Evolutionary conservation across 768 basidiomycete genomes (phyloP).

Genomic region (Lentinula guzmanii): DNA sequence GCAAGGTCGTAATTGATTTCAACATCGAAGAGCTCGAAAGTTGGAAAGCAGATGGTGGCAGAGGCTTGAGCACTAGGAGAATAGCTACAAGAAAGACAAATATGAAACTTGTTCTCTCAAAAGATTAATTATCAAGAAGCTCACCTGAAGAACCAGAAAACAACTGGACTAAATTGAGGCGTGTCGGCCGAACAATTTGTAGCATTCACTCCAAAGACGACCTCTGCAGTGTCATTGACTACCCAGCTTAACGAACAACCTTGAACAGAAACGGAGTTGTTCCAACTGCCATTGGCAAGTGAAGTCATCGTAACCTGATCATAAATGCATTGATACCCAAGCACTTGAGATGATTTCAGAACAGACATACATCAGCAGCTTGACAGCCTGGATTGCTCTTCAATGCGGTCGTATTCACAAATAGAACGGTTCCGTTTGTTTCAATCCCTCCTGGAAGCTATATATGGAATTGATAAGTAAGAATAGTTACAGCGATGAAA

Average conservation of each 20-base stretch:
- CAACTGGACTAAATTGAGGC: slow-evolving; percentile 38
- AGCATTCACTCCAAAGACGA: slow-evolving; percentile 38
- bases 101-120: background rate
- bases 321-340: background rate
- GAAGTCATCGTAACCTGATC: slow-evolving; percentile 31
- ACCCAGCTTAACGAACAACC: slow-evolving; percentile 34
- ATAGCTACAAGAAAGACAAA: slow-evolving; percentile 12
- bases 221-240: slow-evolving; percentile 31
- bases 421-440: slow-evolving; percentile 38
- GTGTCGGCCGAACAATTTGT: slow-evolving; percentile 19
- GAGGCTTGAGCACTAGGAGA: slow-evolving; percentile 31
- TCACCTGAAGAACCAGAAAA: slow-evolving; percentile 49
- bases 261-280: slow-evolving; percentile 31
- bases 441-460: slow-evolving; percentile 31
- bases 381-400: slow-evolving; percentile 40
- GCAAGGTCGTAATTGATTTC: slow-evolving; percentile 37
- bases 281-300: slow-evolving; percentile 30
- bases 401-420: slow-evolving; percentile 42
- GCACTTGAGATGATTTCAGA: background rate
- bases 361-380: slow-evolving; percentile 25
- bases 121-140: background rate
- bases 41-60: slow-evolving; percentile 42
- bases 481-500: background rate
- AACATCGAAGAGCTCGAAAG: slow-evolving; percentile 38
- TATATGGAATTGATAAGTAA: background rate